phyloP scores from a whole-genome alignment of 345 rosid genomes.

The Isatis tinctoria region DNA sequence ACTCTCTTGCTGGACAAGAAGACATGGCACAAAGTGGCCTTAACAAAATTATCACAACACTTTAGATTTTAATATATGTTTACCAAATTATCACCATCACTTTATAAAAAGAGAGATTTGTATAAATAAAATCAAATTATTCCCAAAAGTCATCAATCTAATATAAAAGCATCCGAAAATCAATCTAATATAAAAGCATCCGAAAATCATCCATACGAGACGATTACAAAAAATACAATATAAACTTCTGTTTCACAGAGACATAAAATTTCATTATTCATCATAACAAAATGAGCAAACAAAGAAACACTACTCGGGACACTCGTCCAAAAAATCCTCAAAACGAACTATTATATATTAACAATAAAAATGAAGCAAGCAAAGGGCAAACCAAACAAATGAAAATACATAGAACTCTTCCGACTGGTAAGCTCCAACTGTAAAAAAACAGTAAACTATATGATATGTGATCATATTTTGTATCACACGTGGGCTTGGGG shows the following conservation, averaged over 20 bases:
- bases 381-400: slow-evolving; percentile 11
- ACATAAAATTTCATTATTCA: slow-evolving; percentile 19
- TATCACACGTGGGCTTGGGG: neutral
- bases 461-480: slow-evolving; percentile 19
- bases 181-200: slow-evolving; percentile 6
- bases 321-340: neutral
- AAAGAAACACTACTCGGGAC: slow-evolving; percentile 1
- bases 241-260: slow-evolving; percentile 10
- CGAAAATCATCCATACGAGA: slow-evolving; percentile 3
- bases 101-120: neutral
- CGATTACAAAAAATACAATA: slow-evolving; percentile 13
- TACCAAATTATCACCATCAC: neutral
- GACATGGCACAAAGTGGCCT: too few species aligned
- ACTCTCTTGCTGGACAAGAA: neutral
- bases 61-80: neutral
- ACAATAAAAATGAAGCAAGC: slow-evolving; percentile 29
- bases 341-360: slow-evolving; percentile 13
- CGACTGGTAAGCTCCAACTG: neutral
- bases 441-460: slow-evolving; percentile 10
- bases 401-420: slow-evolving; percentile 21
- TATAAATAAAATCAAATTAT: neutral
- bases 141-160: neutral
- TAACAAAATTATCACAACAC: neutral
- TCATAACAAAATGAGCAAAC: slow-evolving; percentile 4
- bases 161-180: too few species aligned